Conservation (phyloP, 768 basidiomycete species). For the Suillus discolor region DNA sequence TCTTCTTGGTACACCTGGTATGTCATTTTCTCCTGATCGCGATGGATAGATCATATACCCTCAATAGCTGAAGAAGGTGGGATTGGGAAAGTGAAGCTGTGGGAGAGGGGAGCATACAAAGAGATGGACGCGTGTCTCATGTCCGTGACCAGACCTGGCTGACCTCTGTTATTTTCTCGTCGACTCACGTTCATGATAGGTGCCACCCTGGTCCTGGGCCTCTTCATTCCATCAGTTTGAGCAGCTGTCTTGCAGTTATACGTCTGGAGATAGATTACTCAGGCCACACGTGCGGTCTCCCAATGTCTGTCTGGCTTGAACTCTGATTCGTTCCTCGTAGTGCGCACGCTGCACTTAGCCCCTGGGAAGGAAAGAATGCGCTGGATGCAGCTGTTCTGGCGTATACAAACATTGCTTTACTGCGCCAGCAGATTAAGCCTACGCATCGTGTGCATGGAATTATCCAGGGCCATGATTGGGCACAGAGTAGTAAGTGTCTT, state of each 20-base stretch:
- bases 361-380: conserved; percentile 85
- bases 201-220: conserved; percentile 85
- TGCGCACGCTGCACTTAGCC: conserved; percentile 76
- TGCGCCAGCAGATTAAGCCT: conserved; percentile 82
- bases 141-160: conserved; percentile 36
- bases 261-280: conserved; percentile 62
- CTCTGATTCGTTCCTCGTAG: conserved; percentile 35
- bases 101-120: conserved; percentile 72
- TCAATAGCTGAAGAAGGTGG: conserved; percentile 76
- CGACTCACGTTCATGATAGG: conserved; percentile 40
- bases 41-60: not conserved
- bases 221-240: conserved; percentile 64
- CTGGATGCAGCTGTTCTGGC: conserved; percentile 87
- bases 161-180: not conserved
- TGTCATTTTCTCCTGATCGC: not conserved
- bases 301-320: not conserved
- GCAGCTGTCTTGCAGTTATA: conserved; percentile 63
- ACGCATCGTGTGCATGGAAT: conserved; percentile 81
- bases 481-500: conserved; percentile 57
- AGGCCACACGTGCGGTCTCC: conserved; percentile 64
- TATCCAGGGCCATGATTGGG: conserved; percentile 76
- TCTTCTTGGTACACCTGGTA: conserved; percentile 79
- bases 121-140: conserved; percentile 80
- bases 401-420: conserved; percentile 75
- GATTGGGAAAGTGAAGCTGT: conserved; percentile 68